Evolutionary conservation across 129 eudicot species (phyloP), one percentile per base, ranked within the genome.

Genomic region (Centrapalus pauciflorus): DNA sequence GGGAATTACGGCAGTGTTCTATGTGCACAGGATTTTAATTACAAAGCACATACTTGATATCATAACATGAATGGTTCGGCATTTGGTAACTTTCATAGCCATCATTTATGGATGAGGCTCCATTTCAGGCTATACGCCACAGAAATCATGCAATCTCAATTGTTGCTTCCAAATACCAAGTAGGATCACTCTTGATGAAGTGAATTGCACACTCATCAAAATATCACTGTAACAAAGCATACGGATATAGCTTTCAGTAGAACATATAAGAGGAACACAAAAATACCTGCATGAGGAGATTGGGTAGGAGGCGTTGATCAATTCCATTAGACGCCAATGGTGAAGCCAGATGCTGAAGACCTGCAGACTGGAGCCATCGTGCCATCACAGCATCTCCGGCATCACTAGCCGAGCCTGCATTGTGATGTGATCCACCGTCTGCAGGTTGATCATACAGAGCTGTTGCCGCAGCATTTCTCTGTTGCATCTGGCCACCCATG

Each of bases 401-500:
- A 30, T 89, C 96, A 20, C 61, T 65, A 51, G 73, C 64, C 14
- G 84, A 77, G 64, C 84, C 93, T 21, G 88, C 86, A 70, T 72
- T 80, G 55, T 77, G 65, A 56, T 64, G 75, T 59, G 81, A 57
- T 72, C 83, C 80, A 32, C 83, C 78, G 28, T 79, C 78, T 48
- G 85, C 79, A 17, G 95, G 81, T 66, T 86, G 96, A 72, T 93
- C 98, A 72, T 93, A 93, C 95, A 93, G 85, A 78, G 96, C 85
- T 77, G 91, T 70, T 58, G 95, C 94, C 35, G 88, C 84, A 40
- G 88, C 80, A 76, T 79, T 84, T 82, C 92, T 84, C 98, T 89
- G 98, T 79, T 86, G 96, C 98, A 86, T 86, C 92, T 93, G 98
- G 87, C 98, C 98, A 81, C 95, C 96, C 89, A 84, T 87, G 92